Evolutionary conservation across 768 basidiomycete genomes (phyloP).

Genomic region (Gloeophyllum trabeum): DNA sequence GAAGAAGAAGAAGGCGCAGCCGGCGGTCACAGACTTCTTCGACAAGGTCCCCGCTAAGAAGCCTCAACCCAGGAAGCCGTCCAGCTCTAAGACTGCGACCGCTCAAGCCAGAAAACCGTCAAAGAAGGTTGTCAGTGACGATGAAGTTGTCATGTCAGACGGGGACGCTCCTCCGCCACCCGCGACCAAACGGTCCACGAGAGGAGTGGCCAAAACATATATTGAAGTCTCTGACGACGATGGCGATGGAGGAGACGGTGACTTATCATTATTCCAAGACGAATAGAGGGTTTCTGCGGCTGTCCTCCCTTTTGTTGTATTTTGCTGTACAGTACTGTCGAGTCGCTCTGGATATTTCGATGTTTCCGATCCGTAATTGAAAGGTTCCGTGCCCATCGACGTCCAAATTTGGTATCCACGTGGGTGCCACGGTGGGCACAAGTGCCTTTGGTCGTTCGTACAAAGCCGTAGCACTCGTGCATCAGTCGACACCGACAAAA

Average conservation of each 20-base stretch:
- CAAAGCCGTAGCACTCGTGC: no score
- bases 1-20: slow-evolving; percentile 41
- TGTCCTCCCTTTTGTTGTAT: no score
- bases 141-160: no score
- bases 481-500: no score
- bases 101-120: slow-evolving; percentile 42
- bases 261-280: slow-evolving; percentile 36
- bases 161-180: slow-evolving; percentile 29
- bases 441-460: no score
- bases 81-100: slow-evolving; percentile 28
- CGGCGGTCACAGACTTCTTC: slow-evolving; percentile 51
- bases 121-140: slow-evolving; percentile 26
- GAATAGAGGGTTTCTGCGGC: slow-evolving; percentile 13
- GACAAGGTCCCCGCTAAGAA: slow-evolving; percentile 26
- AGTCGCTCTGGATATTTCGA: no score
- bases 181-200: slow-evolving; percentile 36
- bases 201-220: slow-evolving; percentile 38
- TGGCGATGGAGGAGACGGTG: slow-evolving; percentile 30
- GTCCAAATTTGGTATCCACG: no score
- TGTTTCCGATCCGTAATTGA: no score
- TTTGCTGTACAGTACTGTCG: no score
- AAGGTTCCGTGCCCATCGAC: no score
- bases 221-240: slow-evolving; percentile 24
- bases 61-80: slow-evolving; percentile 31
- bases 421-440: no score